Percentiles rank a stretch among this genome's conserved stretches.
phyloP scores from a whole-genome alignment of 345 rosid species.

The Pistacia atlantica region DNA sequence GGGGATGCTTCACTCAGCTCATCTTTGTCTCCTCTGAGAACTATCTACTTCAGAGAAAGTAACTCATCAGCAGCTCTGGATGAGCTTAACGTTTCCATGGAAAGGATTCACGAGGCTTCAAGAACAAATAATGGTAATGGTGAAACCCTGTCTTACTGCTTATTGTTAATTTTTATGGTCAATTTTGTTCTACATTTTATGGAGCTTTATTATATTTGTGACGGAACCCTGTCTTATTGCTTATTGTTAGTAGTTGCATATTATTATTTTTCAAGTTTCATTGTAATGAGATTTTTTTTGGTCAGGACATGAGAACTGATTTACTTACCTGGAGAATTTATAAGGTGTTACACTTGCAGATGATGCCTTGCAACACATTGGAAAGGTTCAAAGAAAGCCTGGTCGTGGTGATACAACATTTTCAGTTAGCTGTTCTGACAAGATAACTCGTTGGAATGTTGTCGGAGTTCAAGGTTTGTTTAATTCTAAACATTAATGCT shows the following conservation, averaged over 20 bases:
- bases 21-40: slow-evolving; percentile 31
- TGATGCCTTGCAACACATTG: slow-evolving; percentile 32
- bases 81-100: slow-evolving; percentile 18
- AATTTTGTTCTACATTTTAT: slow-evolving; percentile 4
- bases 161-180: not conserved
- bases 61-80: slow-evolving; percentile 10
- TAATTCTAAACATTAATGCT: not conserved
- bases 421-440: slow-evolving; percentile 93
- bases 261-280: not conserved
- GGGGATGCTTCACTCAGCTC: slow-evolving; percentile 61
- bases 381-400: slow-evolving; percentile 85
- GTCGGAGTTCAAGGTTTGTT: slow-evolving; percentile 87
- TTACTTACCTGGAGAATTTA: slow-evolving; percentile 11
- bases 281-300: not conserved
- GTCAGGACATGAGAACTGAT: slow-evolving; percentile 8
- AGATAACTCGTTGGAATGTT: slow-evolving; percentile 90
- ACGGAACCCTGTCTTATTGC: not conserved
- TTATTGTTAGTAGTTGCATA: not conserved
- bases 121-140: slow-evolving; percentile 25
- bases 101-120: slow-evolving; percentile 19
- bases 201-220: not conserved
- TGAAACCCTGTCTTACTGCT: slow-evolving; percentile 1
- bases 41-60: slow-evolving; percentile 34
- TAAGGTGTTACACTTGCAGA: slow-evolving; percentile 37
- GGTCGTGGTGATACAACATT: slow-evolving; percentile 92